Evolutionary conservation across 805 yeast genomes (phyloP).

Genomic region (Blastobotrys attinorum): DNA sequence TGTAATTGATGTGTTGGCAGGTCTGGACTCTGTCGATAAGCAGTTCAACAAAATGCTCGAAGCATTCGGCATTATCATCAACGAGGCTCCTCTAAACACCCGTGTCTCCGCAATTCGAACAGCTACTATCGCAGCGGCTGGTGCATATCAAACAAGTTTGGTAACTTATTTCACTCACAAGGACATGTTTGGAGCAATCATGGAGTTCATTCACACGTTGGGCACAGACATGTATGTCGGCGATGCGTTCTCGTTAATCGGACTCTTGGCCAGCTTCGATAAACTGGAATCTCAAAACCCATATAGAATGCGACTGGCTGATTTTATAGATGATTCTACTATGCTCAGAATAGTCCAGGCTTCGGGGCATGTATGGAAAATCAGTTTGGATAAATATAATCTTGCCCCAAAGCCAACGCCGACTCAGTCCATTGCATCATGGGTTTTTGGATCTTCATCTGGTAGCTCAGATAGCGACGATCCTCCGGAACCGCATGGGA

Average conservation of each 20-base stretch:
- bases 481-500: constrained; percentile 13
- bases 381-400: constrained; percentile 12
- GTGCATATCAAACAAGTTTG: constrained; percentile 28
- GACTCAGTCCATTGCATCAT: constrained; percentile 2
- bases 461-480: background rate
- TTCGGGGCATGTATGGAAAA: constrained; percentile 21
- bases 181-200: constrained; percentile 32
- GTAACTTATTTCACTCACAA: constrained; percentile 27
- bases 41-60: constrained; percentile 25
- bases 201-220: constrained; percentile 25
- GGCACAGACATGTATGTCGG: constrained; percentile 22
- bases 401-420: background rate
- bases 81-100: constrained; percentile 12
- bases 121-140: constrained; percentile 24
- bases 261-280: constrained; percentile 31
- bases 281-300: constrained; percentile 30
- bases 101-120: constrained; percentile 25
- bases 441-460: constrained; percentile 2
- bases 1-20: constrained; percentile 28
- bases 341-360: constrained; percentile 27
- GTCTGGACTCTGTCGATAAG: constrained; percentile 28
- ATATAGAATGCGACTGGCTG: constrained; percentile 31
- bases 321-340: constrained; percentile 30
- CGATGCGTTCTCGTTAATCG: constrained; percentile 30
- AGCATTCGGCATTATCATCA: constrained; percentile 21